phyloP scores from a whole-genome alignment of 768 basidiomycete species.

The Lanmaoa rubissima region DNA sequence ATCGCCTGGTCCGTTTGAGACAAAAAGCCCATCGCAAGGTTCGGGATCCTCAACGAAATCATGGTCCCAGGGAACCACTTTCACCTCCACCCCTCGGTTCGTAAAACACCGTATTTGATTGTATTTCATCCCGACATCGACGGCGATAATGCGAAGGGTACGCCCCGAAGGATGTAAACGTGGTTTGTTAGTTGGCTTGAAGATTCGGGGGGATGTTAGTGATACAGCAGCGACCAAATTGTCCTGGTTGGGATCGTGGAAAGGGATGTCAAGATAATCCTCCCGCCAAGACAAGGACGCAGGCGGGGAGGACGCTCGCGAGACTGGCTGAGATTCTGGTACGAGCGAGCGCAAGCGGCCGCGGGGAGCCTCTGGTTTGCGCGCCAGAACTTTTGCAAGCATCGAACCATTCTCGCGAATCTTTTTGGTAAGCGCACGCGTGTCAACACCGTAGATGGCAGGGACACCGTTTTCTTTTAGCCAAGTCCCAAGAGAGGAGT shows the following conservation, averaged over 20 bases:
- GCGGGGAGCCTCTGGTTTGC: slow-evolving; percentile 46
- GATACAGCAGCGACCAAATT: slow-evolving; percentile 95
- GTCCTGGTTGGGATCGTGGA: slow-evolving; percentile 81
- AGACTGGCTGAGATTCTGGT: slow-evolving; percentile 40
- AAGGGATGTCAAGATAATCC: slow-evolving; percentile 79
- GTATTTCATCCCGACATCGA: slow-evolving; percentile 99
- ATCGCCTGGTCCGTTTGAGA: slow-evolving; percentile 98
- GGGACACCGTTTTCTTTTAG: slow-evolving; percentile 93
- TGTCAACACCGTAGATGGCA: slow-evolving; percentile 95
- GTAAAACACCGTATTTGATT: slow-evolving; percentile 98
- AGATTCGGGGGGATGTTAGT: slow-evolving; percentile 61
- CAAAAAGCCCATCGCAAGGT: slow-evolving; percentile 90
- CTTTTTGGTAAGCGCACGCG: slow-evolving; percentile 93
- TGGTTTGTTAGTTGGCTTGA: slow-evolving; percentile 55
- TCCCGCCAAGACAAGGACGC: slow-evolving; percentile 69
- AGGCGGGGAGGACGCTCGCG: slow-evolving; percentile 54
- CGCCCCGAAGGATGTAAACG: slow-evolving; percentile 77
- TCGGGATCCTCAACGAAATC: slow-evolving; percentile 79
- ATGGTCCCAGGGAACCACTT: slow-evolving; percentile 97
- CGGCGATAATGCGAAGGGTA: slow-evolving; percentile 76
- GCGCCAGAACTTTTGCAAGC: slow-evolving; percentile 80
- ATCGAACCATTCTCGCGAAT: slow-evolving; percentile 93
- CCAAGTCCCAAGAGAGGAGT: slow-evolving; percentile 86
- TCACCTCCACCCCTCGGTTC: slow-evolving; percentile 88
- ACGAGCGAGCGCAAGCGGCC: slow-evolving; percentile 36